A percentile compares a stretch with the other conserved stretches of the same genome.
Evolutionary conservation across 164 flowering plant genomes (phyloP).

Genomic region (Warburgia ugandensis): DNA sequence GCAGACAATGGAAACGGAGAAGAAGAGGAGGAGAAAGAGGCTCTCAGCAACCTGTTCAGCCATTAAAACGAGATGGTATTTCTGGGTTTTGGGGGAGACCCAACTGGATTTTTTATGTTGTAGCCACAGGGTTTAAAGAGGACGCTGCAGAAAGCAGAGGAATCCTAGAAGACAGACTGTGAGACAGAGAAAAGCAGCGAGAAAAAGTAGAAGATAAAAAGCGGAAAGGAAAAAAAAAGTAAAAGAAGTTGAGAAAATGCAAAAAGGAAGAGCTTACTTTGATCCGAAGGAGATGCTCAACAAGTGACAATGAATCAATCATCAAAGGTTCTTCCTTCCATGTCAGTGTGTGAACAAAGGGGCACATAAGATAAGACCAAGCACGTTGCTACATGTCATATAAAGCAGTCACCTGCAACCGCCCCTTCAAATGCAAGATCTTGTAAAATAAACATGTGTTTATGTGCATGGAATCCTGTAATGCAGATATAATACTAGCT

Average conservation of each 20-base stretch:
- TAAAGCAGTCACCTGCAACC: no score
- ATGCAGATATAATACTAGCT: no score
- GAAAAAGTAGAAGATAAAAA: background rate
- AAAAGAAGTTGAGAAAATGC: slow-evolving; percentile 5
- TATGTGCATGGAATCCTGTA: no score
- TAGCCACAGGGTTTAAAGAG: slow-evolving; percentile 2
- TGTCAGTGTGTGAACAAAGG: no score
- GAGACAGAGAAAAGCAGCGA: background rate
- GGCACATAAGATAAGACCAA: no score
- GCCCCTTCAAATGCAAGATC: no score
- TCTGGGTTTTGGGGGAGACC: slow-evolving; percentile 8
- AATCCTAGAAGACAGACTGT: background rate
- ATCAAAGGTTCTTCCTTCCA: no score
- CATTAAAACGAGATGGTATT: slow-evolving; percentile 23
- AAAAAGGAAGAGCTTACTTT: slow-evolving; percentile 11
- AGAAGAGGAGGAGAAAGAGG: slow-evolving; percentile 23
- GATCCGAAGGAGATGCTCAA: slow-evolving; percentile 11
- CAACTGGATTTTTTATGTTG: slow-evolving; percentile 8
- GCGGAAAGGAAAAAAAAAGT: slow-evolving; percentile 7
- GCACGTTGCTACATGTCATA: no score
- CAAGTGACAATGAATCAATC: no score
- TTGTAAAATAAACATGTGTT: no score
- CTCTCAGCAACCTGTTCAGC: slow-evolving; percentile 20
- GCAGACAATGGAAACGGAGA: slow-evolving; percentile 23
- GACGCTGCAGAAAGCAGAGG: background rate